These are phyloP conservation scores for Neurospora sp. DNA, from an alignment of 495 filamentous ascomycete genomes.

Conservation along the genomic window DNA sequence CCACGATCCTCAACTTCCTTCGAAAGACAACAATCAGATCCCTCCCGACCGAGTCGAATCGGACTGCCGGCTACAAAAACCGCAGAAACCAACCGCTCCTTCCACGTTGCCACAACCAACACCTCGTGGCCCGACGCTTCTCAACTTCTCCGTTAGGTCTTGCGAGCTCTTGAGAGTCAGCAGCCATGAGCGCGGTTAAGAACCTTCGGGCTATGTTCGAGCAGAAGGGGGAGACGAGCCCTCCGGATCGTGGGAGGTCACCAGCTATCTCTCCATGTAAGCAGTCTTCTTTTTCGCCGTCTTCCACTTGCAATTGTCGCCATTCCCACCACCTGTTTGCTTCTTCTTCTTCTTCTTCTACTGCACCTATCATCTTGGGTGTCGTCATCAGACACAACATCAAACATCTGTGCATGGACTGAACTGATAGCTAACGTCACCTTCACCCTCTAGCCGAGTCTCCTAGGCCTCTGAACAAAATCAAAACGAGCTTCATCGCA, in stretches of 20 bases:
- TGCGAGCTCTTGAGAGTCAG: conserved; percentile 4
- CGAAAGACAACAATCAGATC: not conserved
- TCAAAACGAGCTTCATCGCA: conserved; percentile 75
- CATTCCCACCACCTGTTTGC: not conserved
- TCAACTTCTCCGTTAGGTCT: not conserved
- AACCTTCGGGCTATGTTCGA: conserved; percentile 88
- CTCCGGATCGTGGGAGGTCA: conserved; percentile 66
- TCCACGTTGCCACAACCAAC: not conserved
- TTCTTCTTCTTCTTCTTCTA: not conserved
- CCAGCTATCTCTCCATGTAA: conserved; percentile 38
- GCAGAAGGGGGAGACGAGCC: conserved; percentile 51
- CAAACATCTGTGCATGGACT: not conserved
- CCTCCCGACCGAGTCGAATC: not conserved
- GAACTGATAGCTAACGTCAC: conserved; percentile 4
- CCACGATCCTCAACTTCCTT: not conserved
- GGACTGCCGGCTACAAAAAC: not conserved
- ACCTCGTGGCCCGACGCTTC: not conserved
- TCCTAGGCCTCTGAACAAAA: conserved; percentile 60
- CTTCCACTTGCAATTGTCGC: not conserved
- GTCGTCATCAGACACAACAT: not conserved
- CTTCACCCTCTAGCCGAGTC: conserved; percentile 19
- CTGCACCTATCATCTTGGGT: not conserved
- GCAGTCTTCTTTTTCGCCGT: conserved; percentile 1
- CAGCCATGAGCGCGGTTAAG: conserved; percentile 40
- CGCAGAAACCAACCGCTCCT: not conserved